A percentile compares a stretch with the other conserved stretches of the same genome.
These are phyloP conservation scores for Rosellinia necatrix DNA, from an alignment of 2,329 filamentous ascomycete genomes.

Conservation along the genomic window DNA sequence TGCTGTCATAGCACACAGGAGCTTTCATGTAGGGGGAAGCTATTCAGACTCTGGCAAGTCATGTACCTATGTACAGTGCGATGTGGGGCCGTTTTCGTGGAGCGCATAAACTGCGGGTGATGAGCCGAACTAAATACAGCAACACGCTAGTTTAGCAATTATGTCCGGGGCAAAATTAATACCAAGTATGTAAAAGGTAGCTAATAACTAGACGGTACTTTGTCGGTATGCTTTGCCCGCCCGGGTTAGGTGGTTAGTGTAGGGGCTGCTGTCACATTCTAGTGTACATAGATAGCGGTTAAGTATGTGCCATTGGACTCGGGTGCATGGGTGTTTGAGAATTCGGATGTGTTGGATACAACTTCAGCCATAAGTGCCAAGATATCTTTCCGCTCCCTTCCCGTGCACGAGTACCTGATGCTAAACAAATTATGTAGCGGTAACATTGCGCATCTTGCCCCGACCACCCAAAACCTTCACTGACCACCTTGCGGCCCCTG, in stretches of 20 bases:
- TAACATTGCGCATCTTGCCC: background rate
- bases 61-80: too few species aligned
- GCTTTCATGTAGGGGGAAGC: too few species aligned
- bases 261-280: background rate
- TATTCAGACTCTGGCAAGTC: too few species aligned
- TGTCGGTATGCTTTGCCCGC: too few species aligned
- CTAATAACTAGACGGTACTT: too few species aligned
- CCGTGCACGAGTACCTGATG: background rate
- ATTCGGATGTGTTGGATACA: background rate
- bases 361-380: background rate
- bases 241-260: too few species aligned
- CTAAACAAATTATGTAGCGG: background rate
- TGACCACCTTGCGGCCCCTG: constrained; percentile 3
- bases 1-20: background rate
- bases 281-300: background rate
- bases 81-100: background rate
- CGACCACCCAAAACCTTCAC: background rate
- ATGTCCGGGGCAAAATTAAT: too few species aligned
- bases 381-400: background rate
- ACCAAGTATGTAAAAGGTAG: too few species aligned
- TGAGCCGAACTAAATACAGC: constrained; percentile 1
- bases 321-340: background rate
- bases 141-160: too few species aligned
- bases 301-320: constrained; percentile 1
- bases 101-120: constrained; percentile 3